Evolutionary conservation across 257 asterid species (phyloP).

Genomic region (Ligustrum vulgare): DNA sequence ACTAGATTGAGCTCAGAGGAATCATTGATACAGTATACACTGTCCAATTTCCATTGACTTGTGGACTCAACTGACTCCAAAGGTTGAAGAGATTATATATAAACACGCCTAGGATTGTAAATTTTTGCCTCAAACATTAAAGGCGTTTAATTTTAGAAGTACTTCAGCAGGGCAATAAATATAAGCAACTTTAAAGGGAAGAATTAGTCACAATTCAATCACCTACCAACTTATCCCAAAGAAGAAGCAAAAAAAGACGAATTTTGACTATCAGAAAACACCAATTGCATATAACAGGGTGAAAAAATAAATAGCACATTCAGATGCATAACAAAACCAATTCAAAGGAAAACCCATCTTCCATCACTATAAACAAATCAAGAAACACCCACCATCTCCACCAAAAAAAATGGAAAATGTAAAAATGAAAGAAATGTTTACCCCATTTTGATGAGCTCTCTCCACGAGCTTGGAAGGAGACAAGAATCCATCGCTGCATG

Average conservation of each 20-base stretch:
- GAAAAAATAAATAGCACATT: constrained; percentile 18
- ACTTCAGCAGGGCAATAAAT: background rate
- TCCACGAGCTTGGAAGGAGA: constrained; percentile 94
- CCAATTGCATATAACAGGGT: background rate
- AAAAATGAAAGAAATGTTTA: constrained; percentile 31
- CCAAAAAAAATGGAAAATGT: background rate
- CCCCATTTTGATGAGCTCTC: constrained; percentile 96
- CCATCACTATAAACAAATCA: background rate
- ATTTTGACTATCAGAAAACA: constrained; percentile 12
- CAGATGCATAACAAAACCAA: constrained; percentile 15
- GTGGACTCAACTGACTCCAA: background rate
- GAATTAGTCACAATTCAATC: constrained; percentile 10
- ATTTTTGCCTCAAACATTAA: constrained; percentile 12
- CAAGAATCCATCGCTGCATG: constrained; percentile 92
- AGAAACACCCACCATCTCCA: background rate
- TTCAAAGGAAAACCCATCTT: background rate
- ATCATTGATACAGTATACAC: background rate
- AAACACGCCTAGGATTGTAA: background rate
- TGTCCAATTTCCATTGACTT: background rate
- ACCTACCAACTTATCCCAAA: constrained; percentile 11
- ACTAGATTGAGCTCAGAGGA: background rate
- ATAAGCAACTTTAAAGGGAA: background rate
- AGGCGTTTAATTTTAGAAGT: background rate
- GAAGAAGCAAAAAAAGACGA: background rate
- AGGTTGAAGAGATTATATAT: constrained; percentile 3